Base-by-base conservation (phyloP, 1,284 basidiomycete genomes). In the Pascua guehoae region DNA sequence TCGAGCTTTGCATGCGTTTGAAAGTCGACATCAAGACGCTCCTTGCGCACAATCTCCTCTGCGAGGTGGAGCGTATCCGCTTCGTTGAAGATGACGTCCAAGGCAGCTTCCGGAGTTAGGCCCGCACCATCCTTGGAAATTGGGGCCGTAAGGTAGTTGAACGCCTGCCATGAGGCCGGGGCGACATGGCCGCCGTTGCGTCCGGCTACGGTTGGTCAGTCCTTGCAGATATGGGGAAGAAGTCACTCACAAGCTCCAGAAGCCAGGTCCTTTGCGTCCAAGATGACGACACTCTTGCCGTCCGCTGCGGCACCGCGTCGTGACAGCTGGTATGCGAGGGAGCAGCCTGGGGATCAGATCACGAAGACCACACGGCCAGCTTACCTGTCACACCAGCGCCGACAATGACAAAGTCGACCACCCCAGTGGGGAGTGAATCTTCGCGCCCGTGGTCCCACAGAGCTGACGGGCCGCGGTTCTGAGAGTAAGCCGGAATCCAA, bases 31-130 rank as follows among this genome's bases (percentile, higher is more conserved):
- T 66, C 64, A 46, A 66, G 62, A 4, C 47, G 48, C 49, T 70
- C 64, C 43, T 57, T 52, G 43, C 58, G 18, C 12, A 70, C 75
- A 83, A 90, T 87, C 44, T 88, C 83, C 14, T 81, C 81, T 2
- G 69, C 69, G 4, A 82, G 83, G 68, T 89, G 87, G 82, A 90
- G 85, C 17, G 81, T 85, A 63, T 84, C 84, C 43, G 86, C 86
- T 5, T 78, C 73, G 15, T 60, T 53, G 52, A 89, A 85, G 57
- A 90, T 79, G 3, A 83, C 72, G 17, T 65, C 64, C 11, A 68
- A 24, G 1, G 64, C 65, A 32, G 67, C 60, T 8, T 82, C 80
- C 8, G 76, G 72, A 61, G 59, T 56, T 12, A 70, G 50, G 0
- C 71, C 71, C 1, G 64, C 64, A 0, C 72, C 71, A 8, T 70